phyloP scores from a whole-genome alignment of 164 flowering plant species.

The Nymphaea thermarum region DNA sequence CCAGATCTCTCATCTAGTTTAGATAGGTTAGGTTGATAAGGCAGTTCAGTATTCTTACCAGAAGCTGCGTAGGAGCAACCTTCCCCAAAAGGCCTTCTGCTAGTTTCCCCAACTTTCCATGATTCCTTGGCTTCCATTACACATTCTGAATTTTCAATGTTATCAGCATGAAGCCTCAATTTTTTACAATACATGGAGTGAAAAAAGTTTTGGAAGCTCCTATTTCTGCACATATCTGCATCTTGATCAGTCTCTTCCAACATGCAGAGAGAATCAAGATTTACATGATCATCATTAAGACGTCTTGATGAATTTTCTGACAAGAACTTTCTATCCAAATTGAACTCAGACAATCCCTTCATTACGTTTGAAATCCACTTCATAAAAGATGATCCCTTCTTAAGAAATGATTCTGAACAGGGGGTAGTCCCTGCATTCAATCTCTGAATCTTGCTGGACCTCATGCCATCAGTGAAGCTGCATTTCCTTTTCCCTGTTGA shows the following conservation, averaged over 20 bases:
- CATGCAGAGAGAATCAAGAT: conserved; percentile 12
- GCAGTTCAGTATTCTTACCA: conserved; percentile 6
- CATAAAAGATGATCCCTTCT: conserved; percentile 59
- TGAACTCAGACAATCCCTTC: conserved; percentile 34
- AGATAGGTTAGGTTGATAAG: background rate
- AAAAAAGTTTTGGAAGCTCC: conserved; percentile 54
- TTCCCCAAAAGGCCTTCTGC: conserved; percentile 8
- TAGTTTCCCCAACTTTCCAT: conserved; percentile 15
- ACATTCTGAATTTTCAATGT: conserved; percentile 7
- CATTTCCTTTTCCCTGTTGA: conserved; percentile 33
- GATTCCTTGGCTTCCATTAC: conserved; percentile 11
- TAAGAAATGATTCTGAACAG: conserved; percentile 19
- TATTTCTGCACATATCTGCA: conserved; percentile 15
- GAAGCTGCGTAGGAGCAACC: conserved; percentile 17
- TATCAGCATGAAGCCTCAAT: conserved; percentile 9
- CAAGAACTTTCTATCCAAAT: conserved; percentile 19
- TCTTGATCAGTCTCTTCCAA: conserved; percentile 8
- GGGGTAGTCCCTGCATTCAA: conserved; percentile 15
- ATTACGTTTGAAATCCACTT: conserved; percentile 78
- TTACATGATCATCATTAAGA: conserved; percentile 13
- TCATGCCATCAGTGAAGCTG: conserved; percentile 28
- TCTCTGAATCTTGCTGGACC: conserved; percentile 36
- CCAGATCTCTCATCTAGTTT: background rate
- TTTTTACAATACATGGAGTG: conserved; percentile 40
- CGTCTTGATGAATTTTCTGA: conserved; percentile 22